Base-by-base conservation (phyloP, 352 stramenopile species). In the Blastocystis sp. region DNA sequence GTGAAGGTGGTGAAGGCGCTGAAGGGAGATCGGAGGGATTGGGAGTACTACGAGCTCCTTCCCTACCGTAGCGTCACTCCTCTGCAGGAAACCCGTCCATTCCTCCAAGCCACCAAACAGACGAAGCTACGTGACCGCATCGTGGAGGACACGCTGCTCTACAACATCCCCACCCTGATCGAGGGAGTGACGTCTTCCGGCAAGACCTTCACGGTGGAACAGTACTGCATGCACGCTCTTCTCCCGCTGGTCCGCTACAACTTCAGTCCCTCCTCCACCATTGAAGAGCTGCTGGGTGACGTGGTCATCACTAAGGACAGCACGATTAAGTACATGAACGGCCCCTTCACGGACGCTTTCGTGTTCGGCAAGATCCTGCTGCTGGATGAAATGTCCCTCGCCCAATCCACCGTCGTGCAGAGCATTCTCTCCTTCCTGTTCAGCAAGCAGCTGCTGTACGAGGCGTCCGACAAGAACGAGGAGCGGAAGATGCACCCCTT, bases 271-370 rank as follows among this genome's bases (percentile, higher is more conserved):
- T 78, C 68, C 21, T 68, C 68, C n/a, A 78, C 68, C 0, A 40
- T 78, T 0, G 68, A 78, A 66, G 68, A 78, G 42, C 43, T 78
- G 24, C 42, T 78, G 7, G 68, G 68, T 11, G 68, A 78, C 34
- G 1, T 68, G 0, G 68, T 78, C 0, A 78, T 78, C 0, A 78
- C 42, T 0, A 78, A 57, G n/a, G 34, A 78, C 7, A 38, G 34
- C 21, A 66, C 79, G 9, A 68, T 78, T 1, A 66, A 43, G 62
- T 78, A 43, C 38, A 42, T 57, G 54, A 40, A 87, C n/a, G 76
- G 76, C n/a, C 21, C n/a, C 21, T 87, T 87, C 43, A 80, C 59
- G 38, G 60, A 87, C 43, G 76, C 76, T 6, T 87, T 87, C 45
- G 21, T 87, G 1, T 43, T 34, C 38, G 76, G 76, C 14, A 77